Evolutionary conservation across 208 protist species (phyloP), one percentile per base, ranked within the genome.

Genomic region (Trypanosoma platydactyli): DNA sequence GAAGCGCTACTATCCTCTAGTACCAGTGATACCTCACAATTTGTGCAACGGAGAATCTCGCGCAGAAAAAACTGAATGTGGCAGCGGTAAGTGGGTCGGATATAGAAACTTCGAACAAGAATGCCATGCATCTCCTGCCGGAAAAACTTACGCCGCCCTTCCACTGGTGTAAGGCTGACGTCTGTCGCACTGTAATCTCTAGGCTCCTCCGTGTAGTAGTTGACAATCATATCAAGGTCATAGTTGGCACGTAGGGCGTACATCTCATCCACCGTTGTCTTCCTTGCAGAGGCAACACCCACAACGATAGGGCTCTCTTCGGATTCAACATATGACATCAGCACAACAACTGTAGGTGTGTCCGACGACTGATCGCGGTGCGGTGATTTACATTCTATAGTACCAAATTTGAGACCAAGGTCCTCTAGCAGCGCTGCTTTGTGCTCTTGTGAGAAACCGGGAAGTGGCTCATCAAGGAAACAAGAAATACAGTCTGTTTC

Each of bases 191-290:
- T 13, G 73, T 94, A 94, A 83, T 94, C 64, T 44, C 76, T 62
- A 24, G 80, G 76, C 16, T 40, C 69, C 12, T 70, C 55, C 2
- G 85, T 65, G 67, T 92, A 86, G 76, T 92, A 92, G 60, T 83
- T 71, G 29, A 94, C 71, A 65, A 87, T 86, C 54, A 63, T 75
- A 68, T 96, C 91, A n/a, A 96, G 27, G 63, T 92, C 84, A 67
- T 94, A 96, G 77, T 94, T 94, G 53, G 76, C 72, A 29, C 88
- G 83, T 7, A 96, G 70, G n/a, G 79, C 81, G 64, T 96, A 92
- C 81, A 94, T 79, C 50, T 94, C 91, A 0, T 55, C 20, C 25
- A 85, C 62, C 11, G 75, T 75, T 30, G 94, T 49, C 25, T 60
- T 59, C 46, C 86, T 80, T 59, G 81, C 71, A 5, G 84, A 83